Evolutionary conservation across 1,139 yeast genomes (phyloP), one percentile per base, ranked within the genome.

Genomic region (Lodderomyces elongisporus): DNA sequence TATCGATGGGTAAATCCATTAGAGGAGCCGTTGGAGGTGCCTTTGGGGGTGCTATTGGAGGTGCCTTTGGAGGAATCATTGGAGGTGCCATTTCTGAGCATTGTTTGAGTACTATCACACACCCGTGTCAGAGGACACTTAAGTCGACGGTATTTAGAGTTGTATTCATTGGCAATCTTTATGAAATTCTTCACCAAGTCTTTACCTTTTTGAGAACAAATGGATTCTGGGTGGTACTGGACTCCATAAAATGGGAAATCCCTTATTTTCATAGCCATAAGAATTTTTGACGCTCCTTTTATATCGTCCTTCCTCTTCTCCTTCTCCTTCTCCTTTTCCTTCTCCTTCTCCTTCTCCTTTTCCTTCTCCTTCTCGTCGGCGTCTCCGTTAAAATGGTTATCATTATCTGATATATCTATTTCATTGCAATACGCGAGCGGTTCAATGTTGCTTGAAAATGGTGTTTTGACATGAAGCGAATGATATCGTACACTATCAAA

Each of bases 181-280:
- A 85, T 72, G 52, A 91, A 91, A 49, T 83, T 84, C 15, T 47
- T 43, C 3, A 89, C 53, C 36, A 91, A 56, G 5, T 57, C 52
- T 3, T 54, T 66, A 1, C 98, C 98, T 32, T 60, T 51, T 9
- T 66, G 62, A 0, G 97, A 88, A 49, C 96, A 87, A 27, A 91
- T 76, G 0, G 96, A 87, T 51, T 93, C 99, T 0, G 98, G 98
- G 50, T 93, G 99, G 49, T 89, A 93, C 49, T 93, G 99, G 2
- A 93, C 96, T 1, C 96, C 98, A 57, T 70, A 89, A 58, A 83
- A 84, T 0, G 97, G 97, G 17, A 64, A 58, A 0, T 33, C 17
- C 0, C 35, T 46, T 49, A 85, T 91, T 47, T 62, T 72, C 0
- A 74, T 93, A 1, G 95, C 95, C 98, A 91, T 89, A 27, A 87